These are phyloP conservation scores for Hamamelis virginiana DNA, from an alignment of 164 flowering plant species.

Conservation along the genomic window DNA sequence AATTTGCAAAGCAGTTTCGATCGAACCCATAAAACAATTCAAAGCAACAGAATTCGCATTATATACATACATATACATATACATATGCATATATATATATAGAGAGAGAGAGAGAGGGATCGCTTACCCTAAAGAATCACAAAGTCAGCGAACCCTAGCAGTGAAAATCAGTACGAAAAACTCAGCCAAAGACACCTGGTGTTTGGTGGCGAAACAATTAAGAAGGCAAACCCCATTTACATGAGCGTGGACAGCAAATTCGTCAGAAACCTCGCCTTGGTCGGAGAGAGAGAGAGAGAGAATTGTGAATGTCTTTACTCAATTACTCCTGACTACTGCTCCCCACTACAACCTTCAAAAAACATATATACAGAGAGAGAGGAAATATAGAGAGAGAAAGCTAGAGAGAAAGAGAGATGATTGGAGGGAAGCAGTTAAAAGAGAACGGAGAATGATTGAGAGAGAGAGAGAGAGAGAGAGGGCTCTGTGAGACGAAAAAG, in stretches of 20 bases:
- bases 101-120: not conserved
- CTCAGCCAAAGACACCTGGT: not conserved
- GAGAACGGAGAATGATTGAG: conserved; percentile 27
- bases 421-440: conserved; percentile 25
- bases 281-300: conserved; percentile 8
- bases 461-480: conserved; percentile 12
- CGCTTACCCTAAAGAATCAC: not conserved
- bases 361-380: not conserved
- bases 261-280: not conserved
- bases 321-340: not conserved
- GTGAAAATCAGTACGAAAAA: not conserved
- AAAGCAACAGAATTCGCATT: not conserved
- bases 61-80: not conserved
- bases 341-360: too few relatives aligned
- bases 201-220: not conserved
- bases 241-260: not conserved
- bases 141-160: conserved; percentile 12
- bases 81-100: not conserved
- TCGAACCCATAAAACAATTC: not conserved
- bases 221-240: not conserved
- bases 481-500: not conserved
- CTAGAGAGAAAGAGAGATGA: conserved; percentile 10
- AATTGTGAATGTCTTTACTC: not conserved
- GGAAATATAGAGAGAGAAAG: conserved; percentile 2
- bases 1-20: not conserved